Evolutionary conservation across 2,329 filamentous ascomycete species (phyloP).

Genomic region (Exophiala sp.): DNA sequence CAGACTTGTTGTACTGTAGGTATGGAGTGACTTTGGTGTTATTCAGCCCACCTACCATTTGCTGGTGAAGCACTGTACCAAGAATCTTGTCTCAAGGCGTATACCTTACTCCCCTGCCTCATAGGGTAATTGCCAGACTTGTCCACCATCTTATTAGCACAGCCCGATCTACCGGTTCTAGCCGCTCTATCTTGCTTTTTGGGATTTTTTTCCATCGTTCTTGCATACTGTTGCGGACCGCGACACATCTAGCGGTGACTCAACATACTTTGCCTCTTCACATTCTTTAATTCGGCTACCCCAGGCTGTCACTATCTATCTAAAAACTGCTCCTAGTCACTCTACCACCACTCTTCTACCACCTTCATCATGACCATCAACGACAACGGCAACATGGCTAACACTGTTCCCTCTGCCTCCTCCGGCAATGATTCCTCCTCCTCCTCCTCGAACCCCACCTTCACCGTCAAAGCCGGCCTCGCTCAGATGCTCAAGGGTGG

Average conservation of each 20-base stretch:
- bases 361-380: slow-evolving; percentile 23
- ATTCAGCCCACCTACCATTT: background rate
- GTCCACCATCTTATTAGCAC: no score
- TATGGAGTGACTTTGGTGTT: background rate
- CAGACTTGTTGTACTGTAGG: background rate
- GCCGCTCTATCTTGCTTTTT: no score
- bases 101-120: background rate
- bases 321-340: background rate
- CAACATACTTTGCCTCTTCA: background rate
- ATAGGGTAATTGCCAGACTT: no score
- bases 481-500: slow-evolving; percentile 99
- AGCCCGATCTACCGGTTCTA: no score
- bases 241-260: slow-evolving; percentile 3
- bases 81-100: background rate
- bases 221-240: no score
- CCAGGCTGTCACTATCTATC: no score
- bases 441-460: slow-evolving; percentile 50
- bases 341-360: background rate
- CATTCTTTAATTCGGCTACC: background rate
- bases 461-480: slow-evolving; percentile 89
- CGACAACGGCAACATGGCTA: slow-evolving; percentile 26
- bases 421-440: slow-evolving; percentile 8
- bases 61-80: background rate
- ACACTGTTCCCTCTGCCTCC: slow-evolving; percentile 10
- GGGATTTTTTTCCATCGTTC: no score